phyloP scores from a whole-genome alignment of 768 basidiomycete species.

The Kwoniella europaea region DNA sequence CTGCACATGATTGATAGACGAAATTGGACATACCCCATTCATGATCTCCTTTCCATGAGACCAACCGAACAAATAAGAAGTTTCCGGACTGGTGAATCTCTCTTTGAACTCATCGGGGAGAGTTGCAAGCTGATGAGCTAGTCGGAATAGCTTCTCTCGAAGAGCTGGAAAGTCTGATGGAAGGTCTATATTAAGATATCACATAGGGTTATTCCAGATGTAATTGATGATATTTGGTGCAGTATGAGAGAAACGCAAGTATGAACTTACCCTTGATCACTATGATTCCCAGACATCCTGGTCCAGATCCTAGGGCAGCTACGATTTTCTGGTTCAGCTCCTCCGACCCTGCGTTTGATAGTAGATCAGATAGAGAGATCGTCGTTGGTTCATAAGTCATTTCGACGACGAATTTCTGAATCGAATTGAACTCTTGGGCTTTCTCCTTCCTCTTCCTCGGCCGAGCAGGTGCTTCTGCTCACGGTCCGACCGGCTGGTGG shows the following conservation, averaged over 20 bases:
- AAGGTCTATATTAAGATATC: slow-evolving; percentile 64
- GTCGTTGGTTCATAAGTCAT: not conserved
- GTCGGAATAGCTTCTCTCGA: slow-evolving; percentile 73
- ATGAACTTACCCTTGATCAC: slow-evolving; percentile 45
- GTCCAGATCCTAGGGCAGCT: slow-evolving; percentile 48
- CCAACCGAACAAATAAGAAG: slow-evolving; percentile 96
- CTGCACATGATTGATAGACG: not conserved
- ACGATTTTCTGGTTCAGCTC: slow-evolving; percentile 5
- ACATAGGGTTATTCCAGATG: not conserved
- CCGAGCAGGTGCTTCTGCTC: no score
- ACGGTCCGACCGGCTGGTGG: no score
- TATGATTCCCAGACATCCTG: slow-evolving; percentile 53
- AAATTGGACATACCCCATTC: slow-evolving; percentile 69
- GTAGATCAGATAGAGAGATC: slow-evolving; percentile 2
- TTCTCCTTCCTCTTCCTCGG: no score
- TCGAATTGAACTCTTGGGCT: no score
- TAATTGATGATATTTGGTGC: not conserved
- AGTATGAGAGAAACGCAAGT: not conserved
- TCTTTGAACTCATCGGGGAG: slow-evolving; percentile 72
- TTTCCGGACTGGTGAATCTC: slow-evolving; percentile 72
- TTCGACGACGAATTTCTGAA: no score
- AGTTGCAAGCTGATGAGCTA: slow-evolving; percentile 76
- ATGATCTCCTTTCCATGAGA: slow-evolving; percentile 98
- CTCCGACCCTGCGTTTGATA: not conserved
- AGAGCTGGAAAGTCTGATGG: slow-evolving; percentile 69